Evolutionary conservation across 2,329 filamentous ascomycete species (phyloP).

Genomic region (Calonectria pauciramosa): DNA sequence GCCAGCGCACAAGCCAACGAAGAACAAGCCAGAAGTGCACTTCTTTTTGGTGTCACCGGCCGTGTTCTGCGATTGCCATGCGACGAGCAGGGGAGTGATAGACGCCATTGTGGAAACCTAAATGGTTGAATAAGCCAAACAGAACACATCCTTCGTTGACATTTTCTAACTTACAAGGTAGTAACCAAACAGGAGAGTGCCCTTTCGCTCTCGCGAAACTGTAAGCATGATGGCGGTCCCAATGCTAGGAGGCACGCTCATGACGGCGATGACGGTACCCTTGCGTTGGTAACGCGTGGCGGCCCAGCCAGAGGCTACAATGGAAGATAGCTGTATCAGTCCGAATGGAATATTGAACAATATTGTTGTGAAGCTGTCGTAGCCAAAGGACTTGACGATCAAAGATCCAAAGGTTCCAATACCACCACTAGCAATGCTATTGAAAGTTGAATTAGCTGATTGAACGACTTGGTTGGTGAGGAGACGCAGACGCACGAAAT

Average conservation of each 20-base stretch:
- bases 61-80: slow-evolving; percentile 70
- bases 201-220: slow-evolving; percentile 59
- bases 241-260: slow-evolving; percentile 69
- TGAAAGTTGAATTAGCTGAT: background rate
- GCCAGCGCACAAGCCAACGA: slow-evolving; percentile 72
- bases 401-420: slow-evolving; percentile 71
- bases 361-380: slow-evolving; percentile 67
- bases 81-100: slow-evolving; percentile 64
- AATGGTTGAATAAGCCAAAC: slow-evolving; percentile 45
- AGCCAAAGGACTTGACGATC: slow-evolving; percentile 71
- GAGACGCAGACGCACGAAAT: slow-evolving; percentile 59
- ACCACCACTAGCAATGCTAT: slow-evolving; percentile 65
- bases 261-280: slow-evolving; percentile 64
- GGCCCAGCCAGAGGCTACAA: slow-evolving; percentile 68
- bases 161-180: slow-evolving; percentile 60
- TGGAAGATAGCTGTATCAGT: slow-evolving; percentile 71
- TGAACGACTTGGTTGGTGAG: background rate
- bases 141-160: background rate
- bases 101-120: background rate
- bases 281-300: slow-evolving; percentile 69
- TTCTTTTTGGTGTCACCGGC: slow-evolving; percentile 78
- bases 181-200: slow-evolving; percentile 67
- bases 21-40: slow-evolving; percentile 71
- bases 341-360: slow-evolving; percentile 74
- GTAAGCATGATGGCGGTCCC: slow-evolving; percentile 68